phyloP scores from a whole-genome alignment of 768 basidiomycete species.

The Agaricus sinodeliciosus region DNA sequence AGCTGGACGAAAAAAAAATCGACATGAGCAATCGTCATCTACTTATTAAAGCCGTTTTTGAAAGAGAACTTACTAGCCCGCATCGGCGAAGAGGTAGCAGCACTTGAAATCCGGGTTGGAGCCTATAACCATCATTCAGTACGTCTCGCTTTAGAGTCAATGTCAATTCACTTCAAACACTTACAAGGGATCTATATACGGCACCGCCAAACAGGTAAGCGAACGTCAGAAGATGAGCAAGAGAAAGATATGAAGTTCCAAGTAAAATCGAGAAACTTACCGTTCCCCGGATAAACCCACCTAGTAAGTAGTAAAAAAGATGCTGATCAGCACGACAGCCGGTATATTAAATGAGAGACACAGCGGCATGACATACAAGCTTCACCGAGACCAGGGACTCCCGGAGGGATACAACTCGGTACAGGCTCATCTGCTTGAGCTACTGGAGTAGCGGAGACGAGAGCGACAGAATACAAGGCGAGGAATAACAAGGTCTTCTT shows the following conservation, averaged over 20 bases:
- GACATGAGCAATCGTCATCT: too few species aligned
- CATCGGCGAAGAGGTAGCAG: not conserved
- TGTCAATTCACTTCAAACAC: not conserved
- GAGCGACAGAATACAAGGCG: not conserved
- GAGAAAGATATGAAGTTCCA: too few species aligned
- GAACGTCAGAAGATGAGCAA: too few species aligned
- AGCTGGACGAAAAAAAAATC: too few species aligned
- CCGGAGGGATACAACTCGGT: not conserved
- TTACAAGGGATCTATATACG: conserved; percentile 1
- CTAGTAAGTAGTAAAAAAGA: not conserved
- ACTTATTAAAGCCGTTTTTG: too few species aligned
- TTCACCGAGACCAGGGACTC: not conserved
- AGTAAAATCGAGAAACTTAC: not conserved
- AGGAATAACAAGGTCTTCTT: not conserved
- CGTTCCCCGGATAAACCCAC: conserved; percentile 2
- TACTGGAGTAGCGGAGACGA: not conserved
- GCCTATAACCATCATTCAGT: not conserved
- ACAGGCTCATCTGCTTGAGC: not conserved
- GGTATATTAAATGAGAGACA: too few species aligned
- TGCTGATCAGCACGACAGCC: too few species aligned
- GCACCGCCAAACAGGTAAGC: too few species aligned
- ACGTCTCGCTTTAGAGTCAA: not conserved
- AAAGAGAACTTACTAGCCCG: too few species aligned
- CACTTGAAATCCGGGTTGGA: not conserved
- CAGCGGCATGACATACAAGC: not conserved